phyloP scores from a whole-genome alignment of 805 yeast species.

The Cyberlindnera samutprakarnensis region DNA sequence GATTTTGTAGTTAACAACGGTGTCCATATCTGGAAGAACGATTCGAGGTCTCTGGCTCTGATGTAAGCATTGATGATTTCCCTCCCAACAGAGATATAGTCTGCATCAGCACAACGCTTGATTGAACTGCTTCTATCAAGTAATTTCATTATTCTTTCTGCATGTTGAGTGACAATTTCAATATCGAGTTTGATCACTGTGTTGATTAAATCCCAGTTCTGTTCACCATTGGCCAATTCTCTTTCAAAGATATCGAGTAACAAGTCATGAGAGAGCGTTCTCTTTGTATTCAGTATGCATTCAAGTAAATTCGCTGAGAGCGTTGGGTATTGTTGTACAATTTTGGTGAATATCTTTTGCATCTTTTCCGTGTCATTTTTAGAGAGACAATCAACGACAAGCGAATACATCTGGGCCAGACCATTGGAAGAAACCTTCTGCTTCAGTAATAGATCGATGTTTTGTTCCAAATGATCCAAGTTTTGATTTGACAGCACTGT shows the following conservation, averaged over 20 bases:
- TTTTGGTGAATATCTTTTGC: constrained; percentile 40
- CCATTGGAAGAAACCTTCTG: constrained; percentile 10
- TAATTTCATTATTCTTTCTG: constrained; percentile 26
- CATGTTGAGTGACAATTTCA: constrained; percentile 45
- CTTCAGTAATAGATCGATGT: constrained; percentile 26
- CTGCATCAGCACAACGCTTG: constrained; percentile 1
- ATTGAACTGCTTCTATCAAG: constrained; percentile 3
- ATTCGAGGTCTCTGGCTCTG: constrained; percentile 49
- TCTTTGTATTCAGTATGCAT: constrained; percentile 42
- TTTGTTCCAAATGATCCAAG: constrained; percentile 20
- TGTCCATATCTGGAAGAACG: constrained; percentile 42
- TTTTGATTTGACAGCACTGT: constrained; percentile 23
- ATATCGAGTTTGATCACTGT: constrained; percentile 47
- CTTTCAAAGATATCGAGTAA: constrained; percentile 35
- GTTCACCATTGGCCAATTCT: constrained; percentile 39
- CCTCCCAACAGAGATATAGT: constrained; percentile 16
- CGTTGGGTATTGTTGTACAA: constrained; percentile 31
- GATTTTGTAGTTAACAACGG: constrained; percentile 8
- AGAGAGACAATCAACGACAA: constrained; percentile 24
- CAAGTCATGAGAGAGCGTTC: constrained; percentile 46
- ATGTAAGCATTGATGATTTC: constrained; percentile 39
- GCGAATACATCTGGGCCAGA: constrained; percentile 25
- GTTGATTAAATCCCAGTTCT: constrained; percentile 40
- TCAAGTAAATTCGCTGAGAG: constrained; percentile 37
- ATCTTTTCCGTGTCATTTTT: constrained; percentile 29